phyloP scores from a whole-genome alignment of 2,329 filamentous ascomycete genomes.

The Fusarium agapanthi region DNA sequence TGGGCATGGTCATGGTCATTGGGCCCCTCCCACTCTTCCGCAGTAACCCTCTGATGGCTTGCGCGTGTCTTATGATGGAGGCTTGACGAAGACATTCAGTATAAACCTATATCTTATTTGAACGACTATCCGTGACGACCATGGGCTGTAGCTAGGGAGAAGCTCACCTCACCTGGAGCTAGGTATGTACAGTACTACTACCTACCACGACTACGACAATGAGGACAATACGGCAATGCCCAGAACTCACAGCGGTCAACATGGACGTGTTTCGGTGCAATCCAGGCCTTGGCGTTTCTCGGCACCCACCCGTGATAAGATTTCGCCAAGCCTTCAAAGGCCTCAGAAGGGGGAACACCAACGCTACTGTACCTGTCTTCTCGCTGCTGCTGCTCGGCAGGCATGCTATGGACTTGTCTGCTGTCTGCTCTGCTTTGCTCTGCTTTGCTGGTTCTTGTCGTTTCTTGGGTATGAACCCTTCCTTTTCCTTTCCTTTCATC shows the following conservation, averaged over 20 bases:
- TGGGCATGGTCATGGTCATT: conserved; percentile 14
- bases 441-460: conserved; percentile 29
- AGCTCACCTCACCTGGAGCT: not conserved
- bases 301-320: conserved; percentile 45
- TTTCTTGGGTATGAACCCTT: conserved; percentile 26
- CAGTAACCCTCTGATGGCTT: conserved; percentile 16
- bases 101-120: conserved; percentile 2
- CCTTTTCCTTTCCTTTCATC: conserved; percentile 20
- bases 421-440: conserved; percentile 31
- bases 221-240: conserved; percentile 28
- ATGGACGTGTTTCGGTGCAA: conserved; percentile 43
- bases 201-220: not conserved
- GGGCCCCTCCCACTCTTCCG: conserved; percentile 8
- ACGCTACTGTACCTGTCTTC: conserved; percentile 37
- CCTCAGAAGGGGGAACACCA: conserved; percentile 44
- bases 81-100: conserved; percentile 6
- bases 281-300: conserved; percentile 45
- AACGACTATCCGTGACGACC: not conserved
- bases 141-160: not conserved
- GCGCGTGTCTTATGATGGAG: conserved; percentile 8
- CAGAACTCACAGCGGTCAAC: conserved; percentile 41
- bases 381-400: conserved; percentile 23
- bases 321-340: conserved; percentile 46
- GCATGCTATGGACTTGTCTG: conserved; percentile 31
- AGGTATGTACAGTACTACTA: not conserved